Evolutionary conservation across 202 grass and related monocot genomes (phyloP), one percentile per base, ranked within the genome.

Genomic region (Panicum hallii): DNA sequence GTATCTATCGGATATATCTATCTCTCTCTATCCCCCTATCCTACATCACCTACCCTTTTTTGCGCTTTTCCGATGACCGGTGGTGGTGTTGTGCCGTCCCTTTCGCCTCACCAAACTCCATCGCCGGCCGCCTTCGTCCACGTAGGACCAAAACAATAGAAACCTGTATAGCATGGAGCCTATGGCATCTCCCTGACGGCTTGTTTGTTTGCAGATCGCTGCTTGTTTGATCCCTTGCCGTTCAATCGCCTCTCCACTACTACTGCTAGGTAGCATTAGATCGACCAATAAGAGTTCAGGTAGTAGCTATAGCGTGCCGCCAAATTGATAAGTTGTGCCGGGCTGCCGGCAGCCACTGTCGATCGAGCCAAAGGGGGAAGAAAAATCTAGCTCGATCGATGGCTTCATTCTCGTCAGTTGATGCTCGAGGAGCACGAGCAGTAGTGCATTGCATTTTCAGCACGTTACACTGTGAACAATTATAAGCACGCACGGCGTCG

Each of bases 41-140:
- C 75, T 48, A 63, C 63, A 64, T 80, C 84, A 86, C 47, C 83
- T 36, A 72, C 72, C 6, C 20, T 72, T 63, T 41, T 67, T 43
- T 52, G 26, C 44, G 15, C 23, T 72, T 72, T 72, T 34, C 2
- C 13, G 49, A 55, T 54, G 48, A 54, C 41, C 42, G 42, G 45
- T 11, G 42, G 45, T 11, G 20, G 57, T 80, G 84, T 74, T 90
- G 68, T 36, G 79, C 44, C 13, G 75, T 83, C 72, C 79, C 79
- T 87, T 77, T 87, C 72, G 30, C 63, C 28, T 80, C n/a, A 87
- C 88, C 75, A 79, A 83, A 61, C 88, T 73, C 88, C 79, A 63
- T 74, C 42, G n/a, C 7, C 38, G 44, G 32, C 53, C 42, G 5
- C 47, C 11, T 43, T 26, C 48, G 70, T 86, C 79, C 83, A 84